Base-by-base conservation (phyloP, 2,329 filamentous ascomycete genomes). In the Ceratocystis eucalypticola region DNA sequence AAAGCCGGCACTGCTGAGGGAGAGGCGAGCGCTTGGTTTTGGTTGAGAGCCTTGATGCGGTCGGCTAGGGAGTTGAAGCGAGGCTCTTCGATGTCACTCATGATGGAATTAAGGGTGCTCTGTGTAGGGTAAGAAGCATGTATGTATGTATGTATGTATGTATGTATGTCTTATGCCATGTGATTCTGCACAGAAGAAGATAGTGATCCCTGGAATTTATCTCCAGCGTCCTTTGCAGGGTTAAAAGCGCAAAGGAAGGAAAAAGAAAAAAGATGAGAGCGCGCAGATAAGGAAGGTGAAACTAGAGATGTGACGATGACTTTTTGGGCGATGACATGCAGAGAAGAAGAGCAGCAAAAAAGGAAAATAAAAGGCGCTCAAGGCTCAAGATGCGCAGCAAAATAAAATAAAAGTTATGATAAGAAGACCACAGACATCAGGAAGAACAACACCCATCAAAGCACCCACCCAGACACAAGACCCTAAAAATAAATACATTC, bases 11-110 rank as follows among this genome's bases (percentile, higher is more conserved):
- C n/a, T 10, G 28, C 41, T 50, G 41, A 41, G 10, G 53, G 44
- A 8, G 63, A 55, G 20, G 63, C 55, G 67, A 86, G 83, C 76
- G 82, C 82, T 74, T 83, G 82, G 73, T 86, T 80, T 71, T 77
- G 76, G 70, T 86, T 86, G 69, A 87, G 78, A 37, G 84, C 84
- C 8, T 84, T 84, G 69, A 87, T 87, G 64, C 84, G 79, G 73
- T 86, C 83, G 3, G 82, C 80, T 30, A 87, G 78, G 6, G 80
- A 81, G 67, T 77, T 84, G 73, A 84, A 86, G 69, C 81, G 81
- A 48, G 83, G 83, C 71, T 86, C 84, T 70, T 85, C 82, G 57
- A 79, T 76, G 64, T 87, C 84, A 6, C 82, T 78, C 84, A 87
- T 66, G 22, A 30, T 59, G 55, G 12, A 37, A 30, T n/a, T 7